Conservation (phyloP, 2,329 filamentous ascomycete genomes). For the Neophaeococcomyces aloes region DNA sequence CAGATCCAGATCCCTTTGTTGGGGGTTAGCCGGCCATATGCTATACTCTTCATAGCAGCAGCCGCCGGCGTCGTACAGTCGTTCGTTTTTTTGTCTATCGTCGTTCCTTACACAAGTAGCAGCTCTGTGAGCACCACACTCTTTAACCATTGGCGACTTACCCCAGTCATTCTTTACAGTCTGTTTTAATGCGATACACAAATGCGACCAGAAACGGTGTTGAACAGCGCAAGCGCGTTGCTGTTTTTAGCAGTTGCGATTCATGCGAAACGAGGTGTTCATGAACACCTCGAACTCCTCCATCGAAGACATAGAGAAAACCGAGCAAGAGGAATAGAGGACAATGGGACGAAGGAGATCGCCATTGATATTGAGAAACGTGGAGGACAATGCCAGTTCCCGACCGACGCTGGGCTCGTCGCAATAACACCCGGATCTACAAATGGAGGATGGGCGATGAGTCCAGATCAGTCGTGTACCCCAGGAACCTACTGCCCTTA, state of each 20-base stretch:
- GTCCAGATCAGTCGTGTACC: slow-evolving; percentile 59
- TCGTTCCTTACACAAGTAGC: slow-evolving; percentile 18
- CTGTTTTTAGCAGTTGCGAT: slow-evolving; percentile 28
- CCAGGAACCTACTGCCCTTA: slow-evolving; percentile 63
- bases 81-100: slow-evolving; percentile 15
- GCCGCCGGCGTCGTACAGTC: slow-evolving; percentile 12
- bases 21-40: neutral
- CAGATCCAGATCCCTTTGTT: neutral
- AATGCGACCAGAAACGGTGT: slow-evolving; percentile 2
- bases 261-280: slow-evolving; percentile 21
- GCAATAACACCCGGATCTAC: slow-evolving; percentile 50
- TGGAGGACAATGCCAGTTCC: slow-evolving; percentile 52
- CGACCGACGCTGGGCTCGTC: slow-evolving; percentile 55
- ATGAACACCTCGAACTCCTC: slow-evolving; percentile 26
- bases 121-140: slow-evolving; percentile 9
- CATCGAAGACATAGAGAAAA: slow-evolving; percentile 27
- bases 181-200: slow-evolving; percentile 1
- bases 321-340: slow-evolving; percentile 9
- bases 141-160: slow-evolving; percentile 11
- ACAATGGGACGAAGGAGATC: neutral
- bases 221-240: slow-evolving; percentile 20
- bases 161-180: slow-evolving; percentile 18
- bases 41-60: slow-evolving; percentile 12
- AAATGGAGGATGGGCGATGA: slow-evolving; percentile 73
- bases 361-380: slow-evolving; percentile 40